Base-by-base conservation (phyloP, 1,284 basidiomycete species). In the Leccinum proximum region DNA sequence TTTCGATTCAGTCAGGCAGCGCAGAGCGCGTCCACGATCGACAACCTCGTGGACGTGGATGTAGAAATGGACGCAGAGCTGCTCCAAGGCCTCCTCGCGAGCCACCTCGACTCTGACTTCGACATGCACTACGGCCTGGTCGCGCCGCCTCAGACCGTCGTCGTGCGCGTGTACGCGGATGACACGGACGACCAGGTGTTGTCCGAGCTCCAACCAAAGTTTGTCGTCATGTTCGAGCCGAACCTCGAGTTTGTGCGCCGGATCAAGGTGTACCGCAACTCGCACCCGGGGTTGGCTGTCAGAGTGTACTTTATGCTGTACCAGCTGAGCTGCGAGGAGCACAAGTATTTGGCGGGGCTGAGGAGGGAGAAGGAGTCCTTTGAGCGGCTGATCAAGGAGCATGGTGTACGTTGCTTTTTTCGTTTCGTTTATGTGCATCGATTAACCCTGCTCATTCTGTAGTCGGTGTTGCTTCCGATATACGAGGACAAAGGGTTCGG, bases 261-360 rank as follows among this genome's bases (percentile, higher is more conserved):
- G 0, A 83, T 99, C 48, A 97, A 99, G 84, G 94, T 95, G 65
- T 96, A 96, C 76, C 86, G 91, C 71, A 90, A 89, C 68, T 85
- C 89, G 5, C 89, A 91, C 76, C 89, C 91, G 1, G 92, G 91
- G 0, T 78, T 96, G 4, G 88, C 85, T 0, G 87, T 98, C 1
- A 84, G 96, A n/a, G 92, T 98, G 4, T 99, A 99, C 76, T 96
- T 98, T 75, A 89, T 98, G 87, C 82, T 95, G 18, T 98, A 98
- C 77, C 86, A 88, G 60, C 88, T 94, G 70, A 97, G 94, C 58
- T 93, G 93, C 67, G 97, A 99, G 75, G 97, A 99, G 73, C 95
- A 97, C 75, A 91, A 94, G 71, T 99, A 97, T 76, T 83, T 99
- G 30, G 91, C 92, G 42, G 91, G 89, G 1, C 86, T 98, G 60